A percentile compares a stretch with the other conserved stretches of the same genome.
Evolutionary conservation across 306 rosid species (phyloP).

Genomic region (Vigna hirtella): DNA sequence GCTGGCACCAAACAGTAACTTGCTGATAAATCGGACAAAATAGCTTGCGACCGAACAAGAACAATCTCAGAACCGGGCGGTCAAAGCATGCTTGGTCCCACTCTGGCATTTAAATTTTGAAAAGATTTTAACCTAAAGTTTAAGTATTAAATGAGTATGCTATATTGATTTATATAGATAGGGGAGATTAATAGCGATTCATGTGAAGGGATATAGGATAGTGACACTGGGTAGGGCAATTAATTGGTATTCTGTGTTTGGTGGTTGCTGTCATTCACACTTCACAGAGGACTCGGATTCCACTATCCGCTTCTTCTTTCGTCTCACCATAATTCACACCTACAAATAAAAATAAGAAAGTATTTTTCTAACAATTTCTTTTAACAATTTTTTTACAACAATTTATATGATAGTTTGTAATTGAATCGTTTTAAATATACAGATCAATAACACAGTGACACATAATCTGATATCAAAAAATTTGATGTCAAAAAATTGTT

Average conservation of each 20-base stretch:
- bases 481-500: no score
- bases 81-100: constrained; percentile 60
- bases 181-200: constrained; percentile 33
- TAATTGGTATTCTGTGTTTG: constrained; percentile 45
- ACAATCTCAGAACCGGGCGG: background rate
- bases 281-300: constrained; percentile 49
- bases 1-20: constrained; percentile 27
- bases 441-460: no score
- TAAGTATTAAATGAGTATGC: background rate
- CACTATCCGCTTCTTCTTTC: constrained; percentile 39
- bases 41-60: constrained; percentile 29
- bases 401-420: no score
- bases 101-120: constrained; percentile 28
- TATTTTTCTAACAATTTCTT: no score
- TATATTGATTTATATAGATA: background rate
- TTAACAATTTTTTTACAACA: no score
- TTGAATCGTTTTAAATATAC: no score
- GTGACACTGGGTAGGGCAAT: constrained; percentile 50
- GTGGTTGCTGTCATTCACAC: constrained; percentile 53
- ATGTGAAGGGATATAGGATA: constrained; percentile 43
- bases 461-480: no score
- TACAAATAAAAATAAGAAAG: background rate
- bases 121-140: constrained; percentile 35
- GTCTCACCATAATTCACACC: constrained; percentile 40
- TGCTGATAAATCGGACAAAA: constrained; percentile 48